Percentiles rank a stretch among this genome's conserved stretches.
phyloP scores from a whole-genome alignment of 2,329 filamentous ascomycete genomes.

The Cladophialophora exuberans region DNA sequence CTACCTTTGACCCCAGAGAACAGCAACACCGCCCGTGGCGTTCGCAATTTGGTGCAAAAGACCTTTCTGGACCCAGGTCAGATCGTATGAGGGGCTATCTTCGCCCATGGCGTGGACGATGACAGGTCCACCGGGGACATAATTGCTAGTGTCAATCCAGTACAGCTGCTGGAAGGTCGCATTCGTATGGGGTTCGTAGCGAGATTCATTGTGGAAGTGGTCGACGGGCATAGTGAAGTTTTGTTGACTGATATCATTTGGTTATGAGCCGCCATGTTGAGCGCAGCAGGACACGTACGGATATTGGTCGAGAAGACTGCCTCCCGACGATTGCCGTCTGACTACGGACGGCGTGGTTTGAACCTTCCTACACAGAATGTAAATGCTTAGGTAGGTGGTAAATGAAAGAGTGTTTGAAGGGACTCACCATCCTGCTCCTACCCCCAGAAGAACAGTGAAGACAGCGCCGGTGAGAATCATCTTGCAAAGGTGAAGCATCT shows the following conservation, averaged over 20 bases:
- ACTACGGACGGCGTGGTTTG: background rate
- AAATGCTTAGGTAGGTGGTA: background rate
- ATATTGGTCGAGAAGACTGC: background rate
- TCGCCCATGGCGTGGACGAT: slow-evolving; percentile 77
- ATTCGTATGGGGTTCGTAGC: slow-evolving; percentile 26
- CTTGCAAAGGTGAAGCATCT: background rate
- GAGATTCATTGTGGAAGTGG: slow-evolving; percentile 24
- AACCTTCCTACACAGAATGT: background rate
- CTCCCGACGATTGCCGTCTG: background rate
- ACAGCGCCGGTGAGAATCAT: background rate
- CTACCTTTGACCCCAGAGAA: slow-evolving; percentile 71
- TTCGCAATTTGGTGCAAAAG: slow-evolving; percentile 71
- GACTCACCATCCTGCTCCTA: slow-evolving; percentile 1
- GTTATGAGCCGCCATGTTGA: background rate
- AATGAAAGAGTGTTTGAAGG: background rate
- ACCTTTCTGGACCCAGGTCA: slow-evolving; percentile 77
- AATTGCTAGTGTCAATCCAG: slow-evolving; percentile 79
- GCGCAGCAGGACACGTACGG: background rate
- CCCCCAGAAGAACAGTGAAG: background rate
- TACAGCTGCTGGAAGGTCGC: slow-evolving; percentile 64
- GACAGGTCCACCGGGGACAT: slow-evolving; percentile 76
- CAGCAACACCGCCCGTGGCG: slow-evolving; percentile 72
- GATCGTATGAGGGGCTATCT: slow-evolving; percentile 57
- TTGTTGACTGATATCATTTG: slow-evolving; percentile 35
- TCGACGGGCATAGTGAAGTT: slow-evolving; percentile 37